These are phyloP conservation scores for Adenanthera pavonina DNA, from an alignment of 306 rosid genomes.

Conservation along the genomic window DNA sequence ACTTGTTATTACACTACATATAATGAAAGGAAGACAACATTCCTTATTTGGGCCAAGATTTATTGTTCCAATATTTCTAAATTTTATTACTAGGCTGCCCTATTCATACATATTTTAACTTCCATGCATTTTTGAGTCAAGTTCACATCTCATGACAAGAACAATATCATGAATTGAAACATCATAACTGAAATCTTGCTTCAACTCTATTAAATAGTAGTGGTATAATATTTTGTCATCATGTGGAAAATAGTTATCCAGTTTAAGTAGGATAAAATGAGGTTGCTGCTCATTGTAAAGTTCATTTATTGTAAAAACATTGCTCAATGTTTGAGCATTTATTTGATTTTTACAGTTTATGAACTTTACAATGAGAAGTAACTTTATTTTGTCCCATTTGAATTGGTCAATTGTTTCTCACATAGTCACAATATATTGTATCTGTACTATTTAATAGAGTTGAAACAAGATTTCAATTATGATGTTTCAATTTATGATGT, in stretches of 20 bases:
- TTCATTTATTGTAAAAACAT: constrained; percentile 55
- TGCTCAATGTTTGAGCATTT: constrained; percentile 24
- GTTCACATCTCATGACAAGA: constrained; percentile 58
- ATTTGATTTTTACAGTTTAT: constrained; percentile 49
- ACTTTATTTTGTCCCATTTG: constrained; percentile 64
- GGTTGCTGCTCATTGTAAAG: constrained; percentile 63
- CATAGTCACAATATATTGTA: constrained; percentile 45
- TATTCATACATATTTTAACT: constrained; percentile 56
- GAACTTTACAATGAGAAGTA: constrained; percentile 59
- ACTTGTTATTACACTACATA: constrained; percentile 19
- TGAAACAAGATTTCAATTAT: constrained; percentile 57
- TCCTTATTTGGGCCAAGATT: constrained; percentile 63
- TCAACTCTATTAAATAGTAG: constrained; percentile 73
- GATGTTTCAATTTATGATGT: constrained; percentile 56
- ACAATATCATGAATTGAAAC: constrained; percentile 57
- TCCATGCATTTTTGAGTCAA: constrained; percentile 57
- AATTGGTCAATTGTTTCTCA: constrained; percentile 50
- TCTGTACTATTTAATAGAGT: constrained; percentile 72
- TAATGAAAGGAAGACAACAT: constrained; percentile 32
- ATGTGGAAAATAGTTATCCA: constrained; percentile 45
- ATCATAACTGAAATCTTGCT: constrained; percentile 56
- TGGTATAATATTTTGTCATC: constrained; percentile 50
- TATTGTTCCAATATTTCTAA: constrained; percentile 57
- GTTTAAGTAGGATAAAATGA: constrained; percentile 61
- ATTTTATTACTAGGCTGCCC: constrained; percentile 58